Evolutionary conservation across 1,284 basidiomycete genomes (phyloP), one percentile per base, ranked within the genome.

Genomic region (Ceratobasidium sp.): DNA sequence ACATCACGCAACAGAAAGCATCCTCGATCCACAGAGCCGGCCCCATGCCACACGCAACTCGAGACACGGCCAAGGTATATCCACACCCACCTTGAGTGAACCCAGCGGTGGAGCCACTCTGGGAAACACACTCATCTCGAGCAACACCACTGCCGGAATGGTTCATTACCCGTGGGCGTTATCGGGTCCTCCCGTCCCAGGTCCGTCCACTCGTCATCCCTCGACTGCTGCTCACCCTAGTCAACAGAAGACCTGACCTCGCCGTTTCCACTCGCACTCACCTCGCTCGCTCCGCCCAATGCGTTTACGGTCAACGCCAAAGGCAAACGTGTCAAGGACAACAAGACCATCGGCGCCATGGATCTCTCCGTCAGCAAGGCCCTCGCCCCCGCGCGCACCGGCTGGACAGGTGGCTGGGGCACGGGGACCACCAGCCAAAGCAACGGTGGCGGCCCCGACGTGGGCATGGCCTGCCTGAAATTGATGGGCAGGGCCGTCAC

Each of bases 31-130:
- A 1, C 88, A 91, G 76, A 87, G 86, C 3, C 85, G 90, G 43
- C 85, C 88, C n/a, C 89, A 90, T 74, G 85, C 90, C 73, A 92
- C 90, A 4, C 86, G 90, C 56, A 92, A 92, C 76, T 82, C 92
- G 25, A 85, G 90, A 54, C 91, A 91, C 78, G 91, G 68, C 5
- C 79, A 73, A 10, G 84, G 87, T 25, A 87, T 86, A 1, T 89
- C 88, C 31, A 74, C 78, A 10, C 75, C 77, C 25, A 70, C 78
- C 20, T 74, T 75, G n/a, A 77, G 79, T 43, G 71, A 75, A n/a
- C 74, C 73, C 10, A 78, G 78, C 58, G 77, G 80, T 15, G 72
- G 75, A 75, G 69, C 29, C 3, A 40, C 38, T 55, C 72, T 75
- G 71, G 78, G 74, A 54, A 82, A 82, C 58, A 22, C 31, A 20